These are phyloP conservation scores for Pezicula rhizophila DNA, from an alignment of 2,329 filamentous ascomycete species.

Conservation along the genomic window DNA sequence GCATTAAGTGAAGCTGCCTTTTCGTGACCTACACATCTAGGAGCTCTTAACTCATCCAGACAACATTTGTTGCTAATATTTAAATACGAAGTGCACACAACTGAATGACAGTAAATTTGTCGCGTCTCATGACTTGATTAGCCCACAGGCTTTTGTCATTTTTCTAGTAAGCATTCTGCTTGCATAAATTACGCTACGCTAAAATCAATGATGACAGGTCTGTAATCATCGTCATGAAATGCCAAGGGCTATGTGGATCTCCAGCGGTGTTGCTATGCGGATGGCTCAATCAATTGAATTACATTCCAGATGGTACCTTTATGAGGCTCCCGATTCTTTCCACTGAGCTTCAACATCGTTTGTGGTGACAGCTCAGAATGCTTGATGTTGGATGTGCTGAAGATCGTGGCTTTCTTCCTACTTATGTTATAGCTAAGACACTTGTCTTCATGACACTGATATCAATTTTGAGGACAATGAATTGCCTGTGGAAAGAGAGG, in stretches of 20 bases:
- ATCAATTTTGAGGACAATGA: neutral
- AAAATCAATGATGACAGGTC: slow-evolving; percentile 25
- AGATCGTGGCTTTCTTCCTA: slow-evolving; percentile 35
- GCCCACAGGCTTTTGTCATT: slow-evolving; percentile 52
- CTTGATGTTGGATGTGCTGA: slow-evolving; percentile 42
- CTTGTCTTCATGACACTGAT: neutral
- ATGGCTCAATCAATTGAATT: slow-evolving; percentile 37
- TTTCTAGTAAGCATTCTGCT: slow-evolving; percentile 38
- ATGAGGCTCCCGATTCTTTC: slow-evolving; percentile 54
- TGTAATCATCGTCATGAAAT: slow-evolving; percentile 11
- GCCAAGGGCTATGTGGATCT: slow-evolving; percentile 46
- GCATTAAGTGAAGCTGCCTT: no score
- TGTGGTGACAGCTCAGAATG: slow-evolving; percentile 55
- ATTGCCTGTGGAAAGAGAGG: neutral
- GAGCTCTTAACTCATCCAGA: no score
- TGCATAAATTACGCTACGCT: slow-evolving; percentile 27
- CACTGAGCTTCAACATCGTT: slow-evolving; percentile 57
- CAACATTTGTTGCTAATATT: no score
- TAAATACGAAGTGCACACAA: no score
- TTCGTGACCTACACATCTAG: no score
- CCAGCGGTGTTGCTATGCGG: slow-evolving; percentile 33
- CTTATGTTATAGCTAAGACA: neutral
- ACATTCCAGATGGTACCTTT: slow-evolving; percentile 35
- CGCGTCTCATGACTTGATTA: slow-evolving; percentile 47
- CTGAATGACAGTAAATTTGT: slow-evolving; percentile 37